Percentiles rank a stretch among this genome's conserved stretches.
These are phyloP conservation scores for Septoria linicola DNA, from an alignment of 2,329 filamentous ascomycete species.

Conservation along the genomic window DNA sequence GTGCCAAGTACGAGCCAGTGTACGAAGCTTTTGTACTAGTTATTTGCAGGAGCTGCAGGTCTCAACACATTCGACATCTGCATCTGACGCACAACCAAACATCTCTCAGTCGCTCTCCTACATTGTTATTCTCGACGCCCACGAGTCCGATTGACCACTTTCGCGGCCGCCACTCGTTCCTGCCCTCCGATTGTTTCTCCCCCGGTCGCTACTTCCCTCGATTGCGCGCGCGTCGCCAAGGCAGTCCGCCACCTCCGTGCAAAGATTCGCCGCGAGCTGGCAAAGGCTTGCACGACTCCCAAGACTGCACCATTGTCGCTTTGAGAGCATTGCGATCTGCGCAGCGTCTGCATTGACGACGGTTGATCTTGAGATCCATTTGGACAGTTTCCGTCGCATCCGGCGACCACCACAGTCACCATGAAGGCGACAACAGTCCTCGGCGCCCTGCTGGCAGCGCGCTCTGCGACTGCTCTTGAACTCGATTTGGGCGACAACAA, in stretches of 20 bases:
- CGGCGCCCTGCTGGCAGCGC: constrained; percentile 27
- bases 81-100: not conserved
- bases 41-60: no score
- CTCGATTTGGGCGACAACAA: constrained; percentile 32
- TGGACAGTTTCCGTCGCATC: not conserved
- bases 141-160: no score
- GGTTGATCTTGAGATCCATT: not conserved
- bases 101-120: no score
- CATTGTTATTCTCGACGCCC: no score
- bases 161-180: not conserved
- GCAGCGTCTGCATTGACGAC: no score
- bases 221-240: constrained; percentile 3
- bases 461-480: constrained; percentile 25
- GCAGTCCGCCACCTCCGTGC: constrained; percentile 15
- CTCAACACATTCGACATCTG: no score
- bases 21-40: no score
- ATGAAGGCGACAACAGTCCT: constrained; percentile 23
- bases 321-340: not conserved
- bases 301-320: not conserved
- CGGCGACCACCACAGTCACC: not conserved
- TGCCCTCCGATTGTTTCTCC: not conserved
- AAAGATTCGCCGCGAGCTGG: constrained; percentile 4
- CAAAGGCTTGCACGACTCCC: constrained; percentile 13
- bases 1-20: no score
- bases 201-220: not conserved